Evolutionary conservation across 805 yeast species (phyloP), one percentile per base, ranked within the genome.

Genomic region (Lipomyces kockii): DNA sequence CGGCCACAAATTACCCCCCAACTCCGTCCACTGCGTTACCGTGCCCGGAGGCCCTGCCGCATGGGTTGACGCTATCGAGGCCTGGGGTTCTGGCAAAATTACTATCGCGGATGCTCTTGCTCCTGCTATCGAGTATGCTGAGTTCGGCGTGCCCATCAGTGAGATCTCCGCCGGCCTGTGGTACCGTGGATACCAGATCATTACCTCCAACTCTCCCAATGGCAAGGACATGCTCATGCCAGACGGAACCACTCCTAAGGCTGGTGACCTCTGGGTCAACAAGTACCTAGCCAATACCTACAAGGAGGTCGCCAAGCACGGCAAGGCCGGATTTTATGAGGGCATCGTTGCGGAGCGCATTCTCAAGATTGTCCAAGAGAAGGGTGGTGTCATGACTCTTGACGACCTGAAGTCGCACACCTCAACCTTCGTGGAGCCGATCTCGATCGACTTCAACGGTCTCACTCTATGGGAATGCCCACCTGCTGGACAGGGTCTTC

Each of bases 11-110:
- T 79, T 89, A 37, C 86, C 86, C 0, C 71, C 68, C 22, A 79
- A 79, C 37, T 87, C 91, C 1, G 83, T 87, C 2, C 86, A 85
- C 66, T 78, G 89, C 0, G 85, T 88, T 7, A 88, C 87, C 61
- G 92, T 90, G 3, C 95, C 95, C 0, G 96, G 96, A 3, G 88
- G 91, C 1, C 83, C 89, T 59, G 91, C 91, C 5, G 94, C 91
- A 0, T 90, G 95, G 95, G 76, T 82, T 57, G 95, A 90, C 76
- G 84, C 91, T 2, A 78, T 84, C 51, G 87, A 85, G 54, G 80
- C 78, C 66, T 90, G 92, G 91, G 95, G 96, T 1, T 86, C 90
- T 34, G 89, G 90, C 1, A 85, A 85, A 7, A 85, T 90, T 12
- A 73, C 86, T 0, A 77, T 89, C 72, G 84, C 76, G 1, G 87